Base-by-base conservation (phyloP, 345 rosid genomes). In the Gossypium arboreum region DNA sequence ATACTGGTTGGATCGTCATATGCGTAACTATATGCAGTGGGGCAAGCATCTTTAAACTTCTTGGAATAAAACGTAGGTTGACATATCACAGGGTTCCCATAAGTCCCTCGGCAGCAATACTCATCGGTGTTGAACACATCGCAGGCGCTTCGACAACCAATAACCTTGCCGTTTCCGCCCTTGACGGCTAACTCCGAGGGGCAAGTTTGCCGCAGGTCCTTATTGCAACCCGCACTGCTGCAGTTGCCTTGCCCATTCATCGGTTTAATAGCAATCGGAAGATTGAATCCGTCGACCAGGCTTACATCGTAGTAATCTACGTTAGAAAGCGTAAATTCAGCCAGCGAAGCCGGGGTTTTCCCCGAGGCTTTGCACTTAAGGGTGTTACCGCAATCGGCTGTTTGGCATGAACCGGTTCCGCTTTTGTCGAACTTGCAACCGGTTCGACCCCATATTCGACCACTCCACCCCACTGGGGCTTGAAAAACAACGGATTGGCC, bases 361-460 rank as follows among this genome's bases (percentile, higher is more conserved):
- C 98, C 94, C 0, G 92, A 86, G 71, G 77, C 90, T 41, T 68
- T 47, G 72, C 98, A 94, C 56, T 90, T 82, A 45, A 92, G 86
- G 10, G 87, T 4, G 6, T 81, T 54, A 12, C 92, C 94, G 12
- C 98, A 94, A 44, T 83, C 78, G 4, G 95, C 98, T 34, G 98
- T 94, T 22, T 82, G 85, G 82, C 98, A 94, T 0, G 83, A 8
- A n/a, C 97, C 97, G 1, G 62, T 85, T 12, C 94, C 97, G 7
- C 75, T 81, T 51, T 76, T 73, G 77, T 92, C 89, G 7, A 94
- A 92, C 0, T 76, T 81, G 81, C 98, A 94, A 1, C 91, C 94
- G n/a, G 88, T 85, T 80, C 97, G 84, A 43, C 91, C 98, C 98
- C 98, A 94, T 18, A 92, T 88, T 39, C 95, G 83, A 24, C 98